Conservation (phyloP, 2,329 filamentous ascomycete species). For the Aspergillus tanneri region DNA sequence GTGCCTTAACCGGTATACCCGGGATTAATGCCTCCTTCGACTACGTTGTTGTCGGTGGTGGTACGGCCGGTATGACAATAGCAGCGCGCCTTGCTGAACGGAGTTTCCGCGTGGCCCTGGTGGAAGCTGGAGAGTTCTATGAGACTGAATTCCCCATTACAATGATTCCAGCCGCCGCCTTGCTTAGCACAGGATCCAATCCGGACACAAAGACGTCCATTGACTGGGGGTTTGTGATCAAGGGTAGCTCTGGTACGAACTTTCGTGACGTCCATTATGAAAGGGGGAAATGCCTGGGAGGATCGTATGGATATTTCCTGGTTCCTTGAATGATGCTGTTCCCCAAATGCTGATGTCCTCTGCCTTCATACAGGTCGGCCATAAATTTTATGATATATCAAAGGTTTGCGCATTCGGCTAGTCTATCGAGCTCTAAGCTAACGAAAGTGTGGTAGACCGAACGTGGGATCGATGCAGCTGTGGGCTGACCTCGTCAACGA, state of each 20-base stretch:
- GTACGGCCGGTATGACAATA: constrained; percentile 44
- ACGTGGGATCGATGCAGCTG: constrained; percentile 26
- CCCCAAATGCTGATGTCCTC: background rate
- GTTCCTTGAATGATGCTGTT: background rate
- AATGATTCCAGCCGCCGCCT: constrained; percentile 43
- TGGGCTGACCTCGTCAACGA: constrained; percentile 38
- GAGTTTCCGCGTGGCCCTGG: constrained; percentile 38
- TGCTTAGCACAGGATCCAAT: constrained; percentile 24
- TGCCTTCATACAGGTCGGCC: constrained; percentile 26
- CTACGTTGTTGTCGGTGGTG: constrained; percentile 37
- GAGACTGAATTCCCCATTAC: constrained; percentile 55
- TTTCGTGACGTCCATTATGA: constrained; percentile 32
- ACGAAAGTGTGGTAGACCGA: constrained; percentile 22
- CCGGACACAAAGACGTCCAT: constrained; percentile 42
- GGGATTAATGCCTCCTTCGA: constrained; percentile 24
- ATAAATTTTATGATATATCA: constrained; percentile 39
- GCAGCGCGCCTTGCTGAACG: constrained; percentile 55
- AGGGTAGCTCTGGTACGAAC: constrained; percentile 50
- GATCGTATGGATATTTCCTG: constrained; percentile 24
- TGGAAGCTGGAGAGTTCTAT: constrained; percentile 47
- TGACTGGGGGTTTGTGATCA: constrained; percentile 51
- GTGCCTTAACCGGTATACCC: constrained; percentile 7
- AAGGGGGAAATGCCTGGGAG: constrained; percentile 30
- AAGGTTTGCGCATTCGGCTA: constrained; percentile 15
- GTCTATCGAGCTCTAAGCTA: background rate